These are phyloP conservation scores for Citrullus colocynthis DNA, from an alignment of 306 rosid genomes.

Conservation along the genomic window DNA sequence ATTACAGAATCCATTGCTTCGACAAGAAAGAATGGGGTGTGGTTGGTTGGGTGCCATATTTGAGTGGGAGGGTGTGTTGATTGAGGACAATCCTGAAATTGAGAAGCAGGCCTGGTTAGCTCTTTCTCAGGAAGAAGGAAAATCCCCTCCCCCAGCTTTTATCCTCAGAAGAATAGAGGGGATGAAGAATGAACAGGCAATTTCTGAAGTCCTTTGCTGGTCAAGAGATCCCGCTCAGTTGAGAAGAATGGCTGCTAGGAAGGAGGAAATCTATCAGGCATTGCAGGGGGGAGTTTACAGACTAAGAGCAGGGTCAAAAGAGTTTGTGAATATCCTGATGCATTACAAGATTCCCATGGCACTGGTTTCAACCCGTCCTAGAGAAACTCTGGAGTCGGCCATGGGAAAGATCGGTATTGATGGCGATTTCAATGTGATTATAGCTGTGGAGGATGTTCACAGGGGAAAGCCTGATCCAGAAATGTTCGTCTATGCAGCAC, in stretches of 20 bases:
- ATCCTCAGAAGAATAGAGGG: slow-evolving; percentile 74
- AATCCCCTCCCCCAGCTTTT: slow-evolving; percentile 65
- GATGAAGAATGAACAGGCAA: slow-evolving; percentile 91
- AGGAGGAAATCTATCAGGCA: slow-evolving; percentile 73
- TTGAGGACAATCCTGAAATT: slow-evolving; percentile 68
- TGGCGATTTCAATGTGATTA: slow-evolving; percentile 59
- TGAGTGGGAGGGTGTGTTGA: slow-evolving; percentile 92
- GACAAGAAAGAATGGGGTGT: slow-evolving; percentile 95
- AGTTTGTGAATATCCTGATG: slow-evolving; percentile 81
- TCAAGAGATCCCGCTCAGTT: slow-evolving; percentile 61
- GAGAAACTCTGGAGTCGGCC: slow-evolving; percentile 62
- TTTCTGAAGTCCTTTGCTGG: slow-evolving; percentile 97
- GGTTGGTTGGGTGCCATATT: slow-evolving; percentile 95
- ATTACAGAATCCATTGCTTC: slow-evolving; percentile 67
- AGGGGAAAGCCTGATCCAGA: slow-evolving; percentile 98
- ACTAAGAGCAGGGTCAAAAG: slow-evolving; percentile 60
- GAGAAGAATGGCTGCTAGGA: slow-evolving; percentile 69
- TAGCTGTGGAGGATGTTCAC: slow-evolving; percentile 85
- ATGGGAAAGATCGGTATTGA: slow-evolving; percentile 59
- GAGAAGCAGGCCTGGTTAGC: slow-evolving; percentile 84
- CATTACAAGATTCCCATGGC: slow-evolving; percentile 89
- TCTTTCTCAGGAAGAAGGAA: slow-evolving; percentile 82
- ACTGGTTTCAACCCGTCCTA: slow-evolving; percentile 75
- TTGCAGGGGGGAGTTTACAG: slow-evolving; percentile 80
- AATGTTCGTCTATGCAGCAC: slow-evolving; percentile 80